Evolutionary conservation across 805 yeast species (phyloP).

Genomic region (Lipomyces yamanashiensis): DNA sequence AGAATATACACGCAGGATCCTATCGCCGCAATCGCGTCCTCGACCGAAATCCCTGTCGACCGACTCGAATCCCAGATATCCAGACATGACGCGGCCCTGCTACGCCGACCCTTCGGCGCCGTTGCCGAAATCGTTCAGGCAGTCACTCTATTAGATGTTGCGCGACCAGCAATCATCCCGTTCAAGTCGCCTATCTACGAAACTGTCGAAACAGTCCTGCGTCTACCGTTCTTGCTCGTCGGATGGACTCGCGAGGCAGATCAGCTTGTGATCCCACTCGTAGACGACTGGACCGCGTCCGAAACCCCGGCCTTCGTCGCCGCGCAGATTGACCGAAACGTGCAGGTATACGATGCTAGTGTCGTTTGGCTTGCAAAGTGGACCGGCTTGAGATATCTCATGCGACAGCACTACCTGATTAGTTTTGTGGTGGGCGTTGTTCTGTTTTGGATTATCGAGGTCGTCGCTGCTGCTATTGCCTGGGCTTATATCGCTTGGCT

Average conservation of each 20-base stretch:
- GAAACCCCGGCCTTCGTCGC: conserved; percentile 26
- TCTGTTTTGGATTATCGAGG: conserved; percentile 42
- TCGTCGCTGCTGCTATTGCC: conserved; percentile 20
- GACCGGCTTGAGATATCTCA: conserved; percentile 43
- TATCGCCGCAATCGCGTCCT: conserved; percentile 15
- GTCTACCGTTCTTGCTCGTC: conserved; percentile 37
- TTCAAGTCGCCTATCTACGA: conserved; percentile 42
- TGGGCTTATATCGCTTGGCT: conserved; percentile 14
- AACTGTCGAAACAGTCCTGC: conserved; percentile 39
- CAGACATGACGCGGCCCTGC: conserved; percentile 18
- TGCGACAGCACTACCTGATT: conserved; percentile 40
- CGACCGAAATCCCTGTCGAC: conserved; percentile 30
- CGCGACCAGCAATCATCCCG: conserved; percentile 44
- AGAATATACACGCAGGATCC: conserved; percentile 35
- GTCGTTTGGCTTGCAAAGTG: conserved; percentile 41
- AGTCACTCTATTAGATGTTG: conserved; percentile 22
- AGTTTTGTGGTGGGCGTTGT: conserved; percentile 40
- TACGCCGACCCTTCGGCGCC: conserved; percentile 7
- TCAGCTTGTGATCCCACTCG: conserved; percentile 38
- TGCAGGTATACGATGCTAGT: conserved; percentile 39
- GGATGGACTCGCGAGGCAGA: conserved; percentile 37
- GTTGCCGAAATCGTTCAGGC: conserved; percentile 17
- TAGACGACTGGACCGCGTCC: conserved; percentile 32
- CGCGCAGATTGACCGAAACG: conserved; percentile 39
- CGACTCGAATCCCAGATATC: conserved; percentile 14